Percentiles rank a stretch among this genome's conserved stretches.
phyloP scores from a whole-genome alignment of 768 basidiomycete species.

The Heimioporus sp. region DNA sequence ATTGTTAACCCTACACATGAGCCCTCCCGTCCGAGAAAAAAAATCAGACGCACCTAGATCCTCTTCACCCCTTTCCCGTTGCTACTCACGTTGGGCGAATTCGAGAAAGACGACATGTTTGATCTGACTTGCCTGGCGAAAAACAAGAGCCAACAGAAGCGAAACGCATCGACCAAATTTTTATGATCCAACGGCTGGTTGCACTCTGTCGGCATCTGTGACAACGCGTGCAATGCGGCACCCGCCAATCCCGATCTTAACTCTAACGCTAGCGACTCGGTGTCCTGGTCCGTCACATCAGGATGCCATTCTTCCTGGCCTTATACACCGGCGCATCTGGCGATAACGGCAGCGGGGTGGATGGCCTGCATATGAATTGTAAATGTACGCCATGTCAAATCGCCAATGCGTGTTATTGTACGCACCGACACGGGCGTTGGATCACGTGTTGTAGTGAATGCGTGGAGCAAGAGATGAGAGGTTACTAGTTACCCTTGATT shows the following conservation, averaged over 20 bases:
- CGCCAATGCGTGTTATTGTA: conserved; percentile 95
- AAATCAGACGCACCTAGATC: no score
- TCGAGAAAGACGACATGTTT: conserved; percentile 98
- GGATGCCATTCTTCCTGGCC: conserved; percentile 25
- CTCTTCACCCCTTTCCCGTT: no score
- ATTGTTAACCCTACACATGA: no score
- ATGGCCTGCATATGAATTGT: conserved; percentile 53
- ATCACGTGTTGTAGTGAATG: conserved; percentile 54
- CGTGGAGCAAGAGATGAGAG: neutral
- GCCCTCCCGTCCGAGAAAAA: no score
- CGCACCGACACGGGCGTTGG: conserved; percentile 74
- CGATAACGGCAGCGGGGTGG: neutral
- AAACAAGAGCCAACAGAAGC: conserved; percentile 90
- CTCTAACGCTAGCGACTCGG: conserved; percentile 30
- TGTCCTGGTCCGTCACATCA: conserved; percentile 51
- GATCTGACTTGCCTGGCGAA: conserved; percentile 93
- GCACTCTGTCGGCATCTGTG: conserved; percentile 24
- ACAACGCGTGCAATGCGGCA: no score
- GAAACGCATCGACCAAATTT: conserved; percentile 84
- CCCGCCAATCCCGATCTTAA: neutral
- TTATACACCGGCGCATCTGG: neutral
- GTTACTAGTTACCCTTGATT: conserved; percentile 85
- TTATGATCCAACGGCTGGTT: conserved; percentile 57
- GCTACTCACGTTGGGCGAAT: conserved; percentile 90
- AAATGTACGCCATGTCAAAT: conserved; percentile 71